These are phyloP conservation scores for Cicer yamashitae DNA, from an alignment of 306 rosid species.

Conservation along the genomic window DNA sequence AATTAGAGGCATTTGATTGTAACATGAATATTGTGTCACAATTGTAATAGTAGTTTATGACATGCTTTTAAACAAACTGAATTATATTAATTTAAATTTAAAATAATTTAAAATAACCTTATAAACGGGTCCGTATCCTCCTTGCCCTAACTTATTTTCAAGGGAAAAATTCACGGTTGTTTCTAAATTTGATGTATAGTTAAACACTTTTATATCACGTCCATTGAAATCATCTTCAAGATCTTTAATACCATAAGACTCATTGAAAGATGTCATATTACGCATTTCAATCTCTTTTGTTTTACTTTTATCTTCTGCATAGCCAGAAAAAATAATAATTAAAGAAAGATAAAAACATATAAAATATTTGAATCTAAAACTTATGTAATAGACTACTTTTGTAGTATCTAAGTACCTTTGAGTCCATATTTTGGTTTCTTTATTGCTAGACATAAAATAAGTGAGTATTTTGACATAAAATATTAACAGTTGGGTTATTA, in stretches of 20 bases:
- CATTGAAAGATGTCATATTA: neutral
- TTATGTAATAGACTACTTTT: neutral
- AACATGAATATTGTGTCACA: no score
- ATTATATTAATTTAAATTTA: no score
- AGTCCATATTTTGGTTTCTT: constrained; percentile 2
- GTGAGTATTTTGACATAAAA: neutral
- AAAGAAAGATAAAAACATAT: no score
- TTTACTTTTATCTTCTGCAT: neutral
- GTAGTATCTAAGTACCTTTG: neutral
- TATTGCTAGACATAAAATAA: neutral
- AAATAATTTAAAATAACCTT: no score
- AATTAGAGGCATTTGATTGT: no score
- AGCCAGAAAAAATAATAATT: no score
- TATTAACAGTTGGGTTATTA: no score
- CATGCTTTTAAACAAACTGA: no score
- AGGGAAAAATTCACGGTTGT: constrained; percentile 41
- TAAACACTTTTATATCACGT: neutral
- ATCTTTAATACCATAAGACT: neutral
- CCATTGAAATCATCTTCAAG: neutral
- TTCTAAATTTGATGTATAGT: constrained; percentile 32
- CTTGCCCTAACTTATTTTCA: constrained; percentile 38
- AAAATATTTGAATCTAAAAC: no score
- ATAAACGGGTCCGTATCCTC: no score
- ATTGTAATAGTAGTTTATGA: no score
- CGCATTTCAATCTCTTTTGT: neutral